phyloP scores from a whole-genome alignment of 352 stramenopile species.

The Globisporangium sylvaticum region DNA sequence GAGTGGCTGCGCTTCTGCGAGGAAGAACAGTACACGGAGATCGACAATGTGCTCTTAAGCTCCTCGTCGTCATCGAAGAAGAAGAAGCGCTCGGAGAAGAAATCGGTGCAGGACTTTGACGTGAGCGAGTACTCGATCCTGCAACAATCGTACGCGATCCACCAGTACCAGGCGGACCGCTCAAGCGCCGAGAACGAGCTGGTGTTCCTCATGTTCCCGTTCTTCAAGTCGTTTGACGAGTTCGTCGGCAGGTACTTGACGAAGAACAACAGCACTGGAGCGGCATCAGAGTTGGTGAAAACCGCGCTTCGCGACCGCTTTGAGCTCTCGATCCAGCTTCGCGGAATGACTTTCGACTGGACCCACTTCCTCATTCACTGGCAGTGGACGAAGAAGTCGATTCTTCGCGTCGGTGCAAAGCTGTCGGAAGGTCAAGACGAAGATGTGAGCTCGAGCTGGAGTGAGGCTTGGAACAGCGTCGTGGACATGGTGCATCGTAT shows the following conservation, averaged over 20 bases:
- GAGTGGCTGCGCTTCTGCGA: constrained; percentile 75
- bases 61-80: constrained; percentile 10
- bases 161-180: constrained; percentile 68
- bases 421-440: neutral
- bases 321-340: constrained; percentile 78
- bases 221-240: constrained; percentile 56
- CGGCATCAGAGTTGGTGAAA: constrained; percentile 29
- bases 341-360: constrained; percentile 53
- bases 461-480: constrained; percentile 36
- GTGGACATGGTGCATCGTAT: constrained; percentile 73
- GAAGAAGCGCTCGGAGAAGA: constrained; percentile 19
- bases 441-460: constrained; percentile 10
- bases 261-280: neutral
- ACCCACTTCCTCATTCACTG: constrained; percentile 83
- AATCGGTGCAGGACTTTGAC: constrained; percentile 25
- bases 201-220: constrained; percentile 65
- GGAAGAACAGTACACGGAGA: constrained; percentile 50
- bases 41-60: constrained; percentile 37
- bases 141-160: constrained; percentile 82
- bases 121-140: constrained; percentile 55
- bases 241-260: constrained; percentile 35
- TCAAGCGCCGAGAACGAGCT: constrained; percentile 71
- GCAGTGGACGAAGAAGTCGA: constrained; percentile 71
- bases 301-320: constrained; percentile 53
- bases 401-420: constrained; percentile 27